Evolutionary conservation across 148 eudicot species (phyloP), one percentile per base, ranked within the genome.

Genomic region (Rhododendron ovatum): DNA sequence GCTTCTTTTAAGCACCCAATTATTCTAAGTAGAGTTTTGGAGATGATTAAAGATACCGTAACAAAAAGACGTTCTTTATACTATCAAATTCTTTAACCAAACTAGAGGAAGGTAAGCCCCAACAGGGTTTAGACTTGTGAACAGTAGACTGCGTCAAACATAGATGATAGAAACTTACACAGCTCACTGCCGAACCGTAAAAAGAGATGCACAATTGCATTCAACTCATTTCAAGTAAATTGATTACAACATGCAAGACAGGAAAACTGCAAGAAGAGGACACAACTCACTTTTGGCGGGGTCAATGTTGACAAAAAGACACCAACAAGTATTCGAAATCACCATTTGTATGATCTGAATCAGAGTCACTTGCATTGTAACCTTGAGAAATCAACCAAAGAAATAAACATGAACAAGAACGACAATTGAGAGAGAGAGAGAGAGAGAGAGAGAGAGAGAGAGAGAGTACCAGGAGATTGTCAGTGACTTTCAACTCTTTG

Each of bases 291-390:
- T 78, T 83, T 1, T 67, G 84, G 39, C 41, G 20, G 8, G 33
- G 84, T 80, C 84, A 79, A 71, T 51, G 61, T 83, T 37, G 79
- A 75, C 47, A 28, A 22, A 65, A 75, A 39, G 79, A 75, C 47
- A 39, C 26, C 79, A 1, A 75, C 24, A 37, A 43, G 2, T 37
- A 18, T 75, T 75, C n/a, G 11, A n/a, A 88, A 81, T 87, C 90
- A 78, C 73, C 85, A 84, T 81, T 78, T 48, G 80, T 55, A 77
- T 88, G 91, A 85, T 92, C 87, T 57, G 91, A 92, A 75, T 89
- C 90, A 10, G 94, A 89, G 81, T 92, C 92, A 87, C 94, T 92
- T 37, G 87, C 90, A 89, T 91, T 91, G 78, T 88, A 92, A n/a
- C 93, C 93, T 92, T 75, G 51, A 78, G 20, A 87, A 45, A 35